Evolutionary conservation across 1,139 yeast genomes (phyloP), one percentile per base, ranked within the genome.

Genomic region (Nakaseomyces delphensis): DNA sequence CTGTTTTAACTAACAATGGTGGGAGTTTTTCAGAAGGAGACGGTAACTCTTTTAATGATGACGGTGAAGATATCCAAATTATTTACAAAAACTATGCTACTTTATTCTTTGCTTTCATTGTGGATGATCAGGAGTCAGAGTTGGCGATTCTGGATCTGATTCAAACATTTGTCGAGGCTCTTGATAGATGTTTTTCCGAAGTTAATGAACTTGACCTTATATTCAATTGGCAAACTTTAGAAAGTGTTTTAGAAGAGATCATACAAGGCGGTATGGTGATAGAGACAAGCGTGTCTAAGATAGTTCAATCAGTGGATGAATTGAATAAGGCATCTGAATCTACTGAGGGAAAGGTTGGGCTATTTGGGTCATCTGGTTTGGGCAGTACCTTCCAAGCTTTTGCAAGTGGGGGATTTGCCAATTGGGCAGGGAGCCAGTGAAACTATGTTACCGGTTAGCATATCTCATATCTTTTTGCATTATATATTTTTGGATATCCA

Each of bases 241-340:
- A 91, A 58, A 83, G 95, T 1, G 96, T 91, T 3, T 65, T 91
- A 43, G 91, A 83, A 57, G 97, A 93, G 56, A 83, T 91, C 33
- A 83, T 91, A 1, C 98, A 91, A 60, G 98, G 97, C 23, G 99
- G 99, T 0, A 82, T 93, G 94, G 98, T 91, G n/a, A 85, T 93
- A 31, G 98, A 91, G 60, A 89, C 98, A 1, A 86, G 82, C 54
- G 85, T 87, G 21, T 63, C 68, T 32, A 76, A 84, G 49, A 87
- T 91, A 31, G 96, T 89, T n/a, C 70, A 70, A n/a, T 87, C 93
- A 0, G 82, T 81, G 9, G 68, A 64, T 46, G 62, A 61, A 35
- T 45, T 62, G 28, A 64, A 64, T 44, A 53, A 54, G 27, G 57
- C 57, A 7, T 48, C 57, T 6, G 58, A 55, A 25, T 43, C 48